Base-by-base conservation (phyloP, 2,329 filamentous ascomycete species). In the Byssochlamys sp. region DNA sequence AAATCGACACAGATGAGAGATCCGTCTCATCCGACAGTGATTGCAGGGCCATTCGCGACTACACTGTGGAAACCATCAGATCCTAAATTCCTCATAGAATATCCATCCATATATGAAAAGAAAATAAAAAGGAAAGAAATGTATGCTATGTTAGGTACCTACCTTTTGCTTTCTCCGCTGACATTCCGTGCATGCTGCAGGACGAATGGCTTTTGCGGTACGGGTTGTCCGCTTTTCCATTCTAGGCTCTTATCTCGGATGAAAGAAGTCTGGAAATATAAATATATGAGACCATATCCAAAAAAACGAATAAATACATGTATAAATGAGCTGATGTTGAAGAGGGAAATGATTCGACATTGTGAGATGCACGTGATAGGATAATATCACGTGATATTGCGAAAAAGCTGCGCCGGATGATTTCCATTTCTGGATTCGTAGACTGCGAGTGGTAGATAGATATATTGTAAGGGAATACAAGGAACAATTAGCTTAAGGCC, bases 121-220 rank as follows among this genome's bases (percentile, higher is more conserved):
- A 53, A 67, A 63, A 4, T 2, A 31, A 31, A 31, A 31, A 31
- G 3, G 29, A 10, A 6, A 9, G 29, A 31, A 45, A 45, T 4
- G n/a, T n/a, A 14, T 1, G n/a, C 5, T 19, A 19, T 19, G 11
- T 19, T n/a, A n/a, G n/a, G n/a, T n/a, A n/a, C n/a, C n/a, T 66
- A 73, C 77, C 72, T 78, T 80, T 61, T 80, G 78, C 65, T 81
- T 81, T 49, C 78, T 73, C 7, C 78, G 73, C 59, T 78, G 77
- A 61, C 78, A 80, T 62, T 80, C 77, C 2, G 73, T 71, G 65
- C 78, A 81, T 3, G 77, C 62, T 57, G 63, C 59, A 7, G 61
- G 48, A n/a, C 63, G 61, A 39, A 58, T 45, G 26, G 61, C 24
- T 48, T 59, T 66, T 31, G 29, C 9, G 3, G 53, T 57, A 27